phyloP scores from a whole-genome alignment of 2,329 filamentous ascomycete species.

The Trichoderma harzianum region DNA sequence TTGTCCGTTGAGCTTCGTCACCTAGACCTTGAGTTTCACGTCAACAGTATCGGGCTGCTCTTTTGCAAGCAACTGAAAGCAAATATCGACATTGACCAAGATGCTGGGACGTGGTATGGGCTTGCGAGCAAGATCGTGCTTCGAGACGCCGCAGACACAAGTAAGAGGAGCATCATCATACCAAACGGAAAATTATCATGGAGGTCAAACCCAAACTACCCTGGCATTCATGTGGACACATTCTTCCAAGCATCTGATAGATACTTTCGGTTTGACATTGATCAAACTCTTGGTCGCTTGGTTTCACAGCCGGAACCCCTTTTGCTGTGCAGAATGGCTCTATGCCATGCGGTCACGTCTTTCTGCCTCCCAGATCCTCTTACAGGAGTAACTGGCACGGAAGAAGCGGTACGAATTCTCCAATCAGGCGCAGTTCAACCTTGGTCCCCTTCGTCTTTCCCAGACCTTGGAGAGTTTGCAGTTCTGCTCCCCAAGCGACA shows the following conservation, averaged over 20 bases:
- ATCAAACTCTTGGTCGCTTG: slow-evolving; percentile 52
- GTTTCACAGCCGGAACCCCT: slow-evolving; percentile 55
- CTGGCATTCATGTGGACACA: slow-evolving; percentile 39
- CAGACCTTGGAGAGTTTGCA: slow-evolving; percentile 13
- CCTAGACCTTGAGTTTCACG: slow-evolving; percentile 11
- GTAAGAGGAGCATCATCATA: slow-evolving; percentile 50
- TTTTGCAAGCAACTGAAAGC: slow-evolving; percentile 47
- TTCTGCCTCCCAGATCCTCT: slow-evolving; percentile 55
- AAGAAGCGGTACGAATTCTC: slow-evolving; percentile 54
- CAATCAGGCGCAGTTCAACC: slow-evolving; percentile 49
- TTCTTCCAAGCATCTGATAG: no score
- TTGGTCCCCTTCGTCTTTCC: slow-evolving; percentile 37
- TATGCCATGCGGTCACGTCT: slow-evolving; percentile 60
- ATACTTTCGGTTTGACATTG: slow-evolving; percentile 44
- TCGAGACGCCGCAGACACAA: slow-evolving; percentile 38
- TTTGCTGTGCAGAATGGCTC: slow-evolving; percentile 54
- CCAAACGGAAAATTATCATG: slow-evolving; percentile 42
- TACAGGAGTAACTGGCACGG: slow-evolving; percentile 56
- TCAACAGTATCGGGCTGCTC: slow-evolving; percentile 39
- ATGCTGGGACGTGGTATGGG: slow-evolving; percentile 59
- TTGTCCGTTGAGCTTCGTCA: slow-evolving; percentile 16
- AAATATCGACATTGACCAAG: slow-evolving; percentile 55
- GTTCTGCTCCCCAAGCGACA: slow-evolving; percentile 28
- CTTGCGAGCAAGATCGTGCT: slow-evolving; percentile 57
- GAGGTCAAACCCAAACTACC: slow-evolving; percentile 19